These are phyloP conservation scores for Ustilago lituana DNA, from an alignment of 1,284 basidiomycete species.

Conservation along the genomic window DNA sequence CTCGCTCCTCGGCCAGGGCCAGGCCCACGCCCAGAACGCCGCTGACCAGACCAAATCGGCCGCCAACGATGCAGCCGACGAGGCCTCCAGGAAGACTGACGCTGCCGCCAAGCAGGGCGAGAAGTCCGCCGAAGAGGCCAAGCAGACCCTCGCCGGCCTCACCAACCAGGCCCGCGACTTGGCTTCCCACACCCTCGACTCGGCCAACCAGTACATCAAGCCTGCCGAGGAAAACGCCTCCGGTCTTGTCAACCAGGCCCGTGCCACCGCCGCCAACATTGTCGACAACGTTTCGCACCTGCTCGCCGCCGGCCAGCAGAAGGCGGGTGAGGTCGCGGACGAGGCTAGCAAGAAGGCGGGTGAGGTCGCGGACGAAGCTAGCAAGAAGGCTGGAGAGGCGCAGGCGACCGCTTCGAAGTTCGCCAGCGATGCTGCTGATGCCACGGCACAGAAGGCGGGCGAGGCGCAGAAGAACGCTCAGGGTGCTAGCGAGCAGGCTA, in stretches of 20 bases:
- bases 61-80: conserved; percentile 43
- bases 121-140: conserved; percentile 46
- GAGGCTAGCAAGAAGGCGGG: conserved; percentile 40
- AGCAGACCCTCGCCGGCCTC: conserved; percentile 45
- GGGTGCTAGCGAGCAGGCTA: conserved; percentile 27
- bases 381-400: conserved; percentile 34
- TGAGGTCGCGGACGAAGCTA: conserved; percentile 36
- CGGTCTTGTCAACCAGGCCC: conserved; percentile 45
- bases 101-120: conserved; percentile 46
- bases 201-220: conserved; percentile 59
- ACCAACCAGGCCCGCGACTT: conserved; percentile 54
- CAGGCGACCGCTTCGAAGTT: conserved; percentile 13
- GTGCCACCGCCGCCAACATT: conserved; percentile 37
- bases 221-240: conserved; percentile 36
- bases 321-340: conserved; percentile 45
- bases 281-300: conserved; percentile 43
- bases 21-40: conserved; percentile 35
- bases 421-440: conserved; percentile 21
- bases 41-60: conserved; percentile 47
- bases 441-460: conserved; percentile 35
- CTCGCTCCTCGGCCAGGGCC: conserved; percentile 41
- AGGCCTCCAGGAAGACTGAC: conserved; percentile 38
- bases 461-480: conserved; percentile 24
- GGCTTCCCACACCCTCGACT: conserved; percentile 49
- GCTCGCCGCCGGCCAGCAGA: conserved; percentile 40